phyloP scores from a whole-genome alignment of 106 monocot species.

The Allium sativum region DNA sequence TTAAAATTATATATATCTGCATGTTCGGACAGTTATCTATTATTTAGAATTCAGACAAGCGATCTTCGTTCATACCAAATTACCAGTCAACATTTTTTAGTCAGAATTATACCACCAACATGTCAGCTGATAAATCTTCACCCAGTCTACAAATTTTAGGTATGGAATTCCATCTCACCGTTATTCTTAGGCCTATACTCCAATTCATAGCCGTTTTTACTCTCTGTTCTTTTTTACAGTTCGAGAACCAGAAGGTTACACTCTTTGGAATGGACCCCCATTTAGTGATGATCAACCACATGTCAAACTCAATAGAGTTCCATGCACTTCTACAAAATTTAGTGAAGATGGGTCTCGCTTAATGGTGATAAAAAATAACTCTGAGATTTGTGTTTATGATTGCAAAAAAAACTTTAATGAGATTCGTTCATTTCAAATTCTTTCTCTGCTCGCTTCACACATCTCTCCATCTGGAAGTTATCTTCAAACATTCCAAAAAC shows the following conservation, averaged over 20 bases:
- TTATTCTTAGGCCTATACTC: not conserved
- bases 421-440: conserved; percentile 61
- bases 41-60: too few relatives aligned
- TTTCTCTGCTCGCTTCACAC: conserved; percentile 43
- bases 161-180: not conserved
- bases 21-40: too few relatives aligned
- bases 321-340: conserved; percentile 58
- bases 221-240: conserved; percentile 21
- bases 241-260: conserved; percentile 79
- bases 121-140: conserved; percentile 5
- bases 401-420: conserved; percentile 35
- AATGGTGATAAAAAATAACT: conserved; percentile 44
- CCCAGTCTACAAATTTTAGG: conserved; percentile 34
- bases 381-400: conserved; percentile 46
- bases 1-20: too few relatives aligned
- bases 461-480: conserved; percentile 70
- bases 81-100: too few relatives aligned
- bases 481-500: conserved; percentile 86
- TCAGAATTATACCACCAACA: not conserved
- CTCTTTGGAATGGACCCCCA: conserved; percentile 78
- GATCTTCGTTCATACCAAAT: too few relatives aligned
- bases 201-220: not conserved
- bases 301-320: conserved; percentile 48
- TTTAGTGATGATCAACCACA: conserved; percentile 44
- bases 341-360: conserved; percentile 63